These are phyloP conservation scores for Chlamydomonas sp. DNA, from an alignment of 139 green algal species.

Conservation along the genomic window DNA sequence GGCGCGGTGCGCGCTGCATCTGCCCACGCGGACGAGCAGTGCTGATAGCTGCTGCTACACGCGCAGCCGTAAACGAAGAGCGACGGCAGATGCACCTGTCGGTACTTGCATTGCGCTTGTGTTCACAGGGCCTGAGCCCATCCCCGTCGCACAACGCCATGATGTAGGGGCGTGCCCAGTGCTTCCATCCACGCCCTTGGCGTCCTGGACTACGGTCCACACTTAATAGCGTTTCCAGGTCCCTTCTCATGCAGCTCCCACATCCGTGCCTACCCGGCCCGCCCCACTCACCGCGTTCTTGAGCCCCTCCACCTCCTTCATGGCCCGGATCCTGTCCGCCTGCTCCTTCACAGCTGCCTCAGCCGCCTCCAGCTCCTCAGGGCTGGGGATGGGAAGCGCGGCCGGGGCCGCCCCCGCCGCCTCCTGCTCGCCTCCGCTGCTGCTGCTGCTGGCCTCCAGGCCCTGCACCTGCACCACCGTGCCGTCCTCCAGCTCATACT, in stretches of 20 bases:
- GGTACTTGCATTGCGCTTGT: too few species aligned
- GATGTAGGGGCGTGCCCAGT: too few species aligned
- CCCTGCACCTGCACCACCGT: conserved; percentile 6
- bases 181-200: too few species aligned
- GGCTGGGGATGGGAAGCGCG: conserved; percentile 37
- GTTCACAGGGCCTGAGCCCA: too few species aligned
- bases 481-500: conserved; percentile 54
- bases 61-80: too few species aligned
- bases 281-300: conserved; percentile 34
- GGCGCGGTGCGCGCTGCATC: too few species aligned
- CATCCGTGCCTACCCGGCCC: too few species aligned
- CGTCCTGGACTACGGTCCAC: not conserved
- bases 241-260: not conserved
- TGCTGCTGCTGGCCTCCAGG: not conserved
- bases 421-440: conserved; percentile 1
- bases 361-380: conserved; percentile 49
- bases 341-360: conserved; percentile 53
- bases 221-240: not conserved
- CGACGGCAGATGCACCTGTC: too few species aligned
- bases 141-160: too few species aligned
- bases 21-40: too few species aligned
- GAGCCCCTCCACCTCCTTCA: conserved; percentile 40
- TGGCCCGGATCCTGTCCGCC: not conserved
- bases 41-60: too few species aligned
- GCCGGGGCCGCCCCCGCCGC: not conserved